Evolutionary conservation across 179 eudicot species (phyloP).

Genomic region (Beta lomatogona): DNA sequence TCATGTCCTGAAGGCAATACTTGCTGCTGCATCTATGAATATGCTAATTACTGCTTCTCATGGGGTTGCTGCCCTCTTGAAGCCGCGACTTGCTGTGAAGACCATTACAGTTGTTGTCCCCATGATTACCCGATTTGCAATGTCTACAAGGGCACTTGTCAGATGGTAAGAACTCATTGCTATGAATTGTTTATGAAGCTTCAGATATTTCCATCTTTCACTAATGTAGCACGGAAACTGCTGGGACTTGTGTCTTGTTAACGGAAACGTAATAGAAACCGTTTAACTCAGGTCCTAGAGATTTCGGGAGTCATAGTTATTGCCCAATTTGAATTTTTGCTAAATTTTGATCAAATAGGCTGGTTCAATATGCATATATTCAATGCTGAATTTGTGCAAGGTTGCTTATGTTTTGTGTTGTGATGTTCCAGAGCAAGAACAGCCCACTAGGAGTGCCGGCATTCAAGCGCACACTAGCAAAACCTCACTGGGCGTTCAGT

Average conservation of each 20-base stretch:
- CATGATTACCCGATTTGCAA: slow-evolving; percentile 76
- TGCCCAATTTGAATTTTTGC: no score
- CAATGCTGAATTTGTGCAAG: neutral
- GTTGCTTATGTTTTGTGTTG: neutral
- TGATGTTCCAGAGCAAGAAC: slow-evolving; percentile 54
- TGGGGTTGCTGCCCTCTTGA: slow-evolving; percentile 86
- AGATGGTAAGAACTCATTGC: neutral
- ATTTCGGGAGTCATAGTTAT: no score
- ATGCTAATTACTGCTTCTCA: slow-evolving; percentile 57
- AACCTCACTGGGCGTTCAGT: slow-evolving; percentile 38
- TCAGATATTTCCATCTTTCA: no score
- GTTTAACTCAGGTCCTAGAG: no score
- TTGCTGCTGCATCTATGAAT: slow-evolving; percentile 70
- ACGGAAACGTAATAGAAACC: no score
- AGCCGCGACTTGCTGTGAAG: slow-evolving; percentile 77
- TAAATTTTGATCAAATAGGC: no score
- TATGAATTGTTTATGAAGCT: neutral
- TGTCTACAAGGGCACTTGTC: slow-evolving; percentile 48
- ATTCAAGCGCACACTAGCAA: slow-evolving; percentile 57
- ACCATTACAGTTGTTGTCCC: slow-evolving; percentile 79
- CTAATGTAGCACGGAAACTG: no score
- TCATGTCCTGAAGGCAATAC: slow-evolving; percentile 59
- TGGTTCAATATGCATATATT: no score
- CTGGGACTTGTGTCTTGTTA: no score
- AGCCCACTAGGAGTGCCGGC: slow-evolving; percentile 64